These are phyloP conservation scores for Alternaria rosae DNA, from an alignment of 2,329 filamentous ascomycete species.

Conservation along the genomic window DNA sequence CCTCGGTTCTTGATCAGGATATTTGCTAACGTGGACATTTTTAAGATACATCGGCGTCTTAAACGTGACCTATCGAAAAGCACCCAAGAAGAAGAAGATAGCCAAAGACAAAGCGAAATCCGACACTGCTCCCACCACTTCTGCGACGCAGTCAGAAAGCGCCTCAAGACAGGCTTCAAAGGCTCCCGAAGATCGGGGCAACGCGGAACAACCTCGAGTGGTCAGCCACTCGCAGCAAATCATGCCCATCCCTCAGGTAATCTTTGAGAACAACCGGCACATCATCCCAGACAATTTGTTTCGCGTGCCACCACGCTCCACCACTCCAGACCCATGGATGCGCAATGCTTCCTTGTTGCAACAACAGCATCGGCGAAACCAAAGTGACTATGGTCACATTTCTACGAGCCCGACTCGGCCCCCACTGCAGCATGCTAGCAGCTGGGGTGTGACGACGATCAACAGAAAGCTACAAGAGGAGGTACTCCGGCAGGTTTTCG, in stretches of 20 bases:
- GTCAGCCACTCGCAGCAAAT: constrained; percentile 80
- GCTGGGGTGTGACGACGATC: constrained; percentile 90
- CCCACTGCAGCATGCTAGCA: constrained; percentile 59
- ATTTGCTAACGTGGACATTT: constrained; percentile 44
- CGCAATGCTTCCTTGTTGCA: constrained; percentile 37
- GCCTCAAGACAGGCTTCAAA: constrained; percentile 26
- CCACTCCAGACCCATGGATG: constrained; percentile 48
- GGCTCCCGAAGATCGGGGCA: constrained; percentile 12
- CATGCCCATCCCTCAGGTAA: constrained; percentile 82
- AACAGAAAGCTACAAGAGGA: constrained; percentile 89
- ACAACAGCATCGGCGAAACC: constrained; percentile 46
- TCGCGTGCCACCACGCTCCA: constrained; percentile 61
- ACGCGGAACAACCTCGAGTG: constrained; percentile 52
- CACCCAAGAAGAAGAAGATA: constrained; percentile 67
- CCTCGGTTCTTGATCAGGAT: constrained; percentile 2
- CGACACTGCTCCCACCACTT: constrained; percentile 23
- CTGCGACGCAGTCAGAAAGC: constrained; percentile 26
- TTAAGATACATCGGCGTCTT: constrained; percentile 92
- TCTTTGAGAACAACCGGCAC: constrained; percentile 92
- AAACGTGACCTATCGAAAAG: constrained; percentile 93
- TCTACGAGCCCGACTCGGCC: constrained; percentile 45
- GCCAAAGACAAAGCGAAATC: constrained; percentile 38
- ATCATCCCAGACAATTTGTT: constrained; percentile 89
- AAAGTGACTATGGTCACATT: constrained; percentile 40
- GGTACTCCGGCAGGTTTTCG: constrained; percentile 90